A percentile compares a stretch with the other conserved stretches of the same genome.
phyloP scores from a whole-genome alignment of 2,329 filamentous ascomycete genomes.

The Monosporascus sp. region DNA sequence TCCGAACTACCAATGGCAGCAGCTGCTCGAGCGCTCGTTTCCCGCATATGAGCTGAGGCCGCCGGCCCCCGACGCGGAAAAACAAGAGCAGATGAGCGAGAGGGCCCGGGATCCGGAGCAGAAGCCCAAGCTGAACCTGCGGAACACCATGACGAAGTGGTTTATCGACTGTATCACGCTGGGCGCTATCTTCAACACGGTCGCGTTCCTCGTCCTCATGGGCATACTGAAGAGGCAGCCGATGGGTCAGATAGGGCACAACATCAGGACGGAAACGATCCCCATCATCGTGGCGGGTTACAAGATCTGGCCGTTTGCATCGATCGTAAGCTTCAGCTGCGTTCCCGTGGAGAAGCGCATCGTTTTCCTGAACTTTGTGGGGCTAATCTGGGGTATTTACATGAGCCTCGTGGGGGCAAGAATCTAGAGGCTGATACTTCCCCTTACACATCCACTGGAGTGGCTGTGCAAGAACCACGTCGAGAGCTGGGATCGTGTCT shows the following conservation, averaged over 20 bases:
- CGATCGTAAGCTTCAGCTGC: constrained; percentile 44
- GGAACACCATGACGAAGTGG: constrained; percentile 42
- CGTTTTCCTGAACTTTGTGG: constrained; percentile 44
- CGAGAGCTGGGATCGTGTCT: no score
- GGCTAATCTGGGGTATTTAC: constrained; percentile 46
- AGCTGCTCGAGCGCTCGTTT: constrained; percentile 46
- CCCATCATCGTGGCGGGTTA: constrained; percentile 44
- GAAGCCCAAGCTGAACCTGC: constrained; percentile 31
- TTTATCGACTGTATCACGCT: constrained; percentile 45
- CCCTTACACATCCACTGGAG: not conserved
- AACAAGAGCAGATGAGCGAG: constrained; percentile 9
- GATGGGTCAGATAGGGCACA: constrained; percentile 29
- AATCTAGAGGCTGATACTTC: constrained; percentile 22
- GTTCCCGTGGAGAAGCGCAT: constrained; percentile 44
- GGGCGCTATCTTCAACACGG: constrained; percentile 40
- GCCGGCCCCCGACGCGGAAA: constrained; percentile 20
- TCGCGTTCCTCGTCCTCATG: constrained; percentile 42
- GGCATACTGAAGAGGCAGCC: constrained; percentile 38
- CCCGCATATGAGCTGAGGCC: constrained; percentile 34
- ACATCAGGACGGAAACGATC: constrained; percentile 38
- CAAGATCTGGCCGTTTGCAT: constrained; percentile 47
- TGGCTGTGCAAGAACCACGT: no score
- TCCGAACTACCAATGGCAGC: constrained; percentile 54
- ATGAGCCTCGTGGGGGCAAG: constrained; percentile 42
- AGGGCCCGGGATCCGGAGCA: constrained; percentile 8